phyloP scores from a whole-genome alignment of 2,329 filamentous ascomycete genomes.

The Aspergillus awamori region DNA sequence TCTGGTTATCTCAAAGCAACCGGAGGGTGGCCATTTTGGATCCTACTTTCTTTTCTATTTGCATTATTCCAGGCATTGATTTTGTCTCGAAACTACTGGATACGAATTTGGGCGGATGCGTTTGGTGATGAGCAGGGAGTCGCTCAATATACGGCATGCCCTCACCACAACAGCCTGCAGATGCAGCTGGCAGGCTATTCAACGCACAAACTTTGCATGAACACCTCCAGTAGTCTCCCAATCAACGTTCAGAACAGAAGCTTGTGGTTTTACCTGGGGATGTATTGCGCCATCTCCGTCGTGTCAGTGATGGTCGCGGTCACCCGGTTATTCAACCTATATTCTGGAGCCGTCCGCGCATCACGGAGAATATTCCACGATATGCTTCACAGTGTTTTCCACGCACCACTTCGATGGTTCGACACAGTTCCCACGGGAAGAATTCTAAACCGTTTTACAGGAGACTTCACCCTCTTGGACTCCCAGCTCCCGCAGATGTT shows the following conservation, averaged over 20 bases:
- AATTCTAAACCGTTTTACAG: slow-evolving; percentile 74
- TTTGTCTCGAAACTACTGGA: slow-evolving; percentile 25
- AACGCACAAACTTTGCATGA: neutral
- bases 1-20: slow-evolving; percentile 65
- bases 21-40: slow-evolving; percentile 68
- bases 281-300: slow-evolving; percentile 9
- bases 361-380: slow-evolving; percentile 69
- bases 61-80: slow-evolving; percentile 36
- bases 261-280: slow-evolving; percentile 35
- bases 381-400: slow-evolving; percentile 67
- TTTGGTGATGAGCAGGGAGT: slow-evolving; percentile 4
- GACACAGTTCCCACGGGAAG: slow-evolving; percentile 76
- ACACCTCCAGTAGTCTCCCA: neutral
- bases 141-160: neutral
- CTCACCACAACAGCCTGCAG: neutral
- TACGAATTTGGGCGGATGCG: slow-evolving; percentile 49
- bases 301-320: slow-evolving; percentile 14
- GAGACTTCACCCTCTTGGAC: slow-evolving; percentile 74
- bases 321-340: slow-evolving; percentile 64
- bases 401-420: slow-evolving; percentile 72
- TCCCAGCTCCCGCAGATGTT: slow-evolving; percentile 65
- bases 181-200: neutral
- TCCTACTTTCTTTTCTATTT: slow-evolving; percentile 54
- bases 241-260: neutral
- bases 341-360: slow-evolving; percentile 66